A percentile compares a stretch with the other conserved stretches of the same genome.
Conservation (phyloP, 140 eudicot species). For the Artemisia princeps region DNA sequence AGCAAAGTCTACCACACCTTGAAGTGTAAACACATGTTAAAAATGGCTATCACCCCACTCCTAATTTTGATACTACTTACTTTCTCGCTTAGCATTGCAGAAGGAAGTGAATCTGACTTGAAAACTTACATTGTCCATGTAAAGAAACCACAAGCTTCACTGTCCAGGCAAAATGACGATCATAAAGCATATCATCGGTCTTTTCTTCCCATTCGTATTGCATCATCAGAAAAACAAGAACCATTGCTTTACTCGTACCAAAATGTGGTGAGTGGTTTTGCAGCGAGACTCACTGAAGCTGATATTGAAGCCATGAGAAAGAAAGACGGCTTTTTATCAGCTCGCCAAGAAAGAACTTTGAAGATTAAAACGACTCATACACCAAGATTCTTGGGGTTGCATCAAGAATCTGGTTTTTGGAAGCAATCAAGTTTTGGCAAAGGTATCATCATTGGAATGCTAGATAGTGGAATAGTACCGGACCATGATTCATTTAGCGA, state of each 20-base stretch:
- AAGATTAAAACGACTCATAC: background rate
- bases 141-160: background rate
- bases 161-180: background rate
- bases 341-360: background rate
- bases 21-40: background rate
- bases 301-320: background rate
- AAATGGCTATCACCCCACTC: background rate
- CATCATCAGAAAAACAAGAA: background rate
- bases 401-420: background rate
- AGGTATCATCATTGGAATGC: background rate
- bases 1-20: background rate
- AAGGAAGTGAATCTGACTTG: constrained; percentile 7
- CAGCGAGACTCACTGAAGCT: background rate
- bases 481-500: background rate
- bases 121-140: constrained; percentile 1
- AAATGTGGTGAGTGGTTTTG: background rate
- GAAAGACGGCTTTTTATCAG: background rate
- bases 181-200: background rate
- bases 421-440: background rate
- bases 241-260: constrained; percentile 10
- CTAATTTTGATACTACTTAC: background rate
- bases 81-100: background rate
- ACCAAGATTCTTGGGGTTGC: background rate
- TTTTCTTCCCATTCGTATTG: background rate
- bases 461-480: background rate